Base-by-base conservation (phyloP, 306 rosid species). In the Quercus variabilis region DNA sequence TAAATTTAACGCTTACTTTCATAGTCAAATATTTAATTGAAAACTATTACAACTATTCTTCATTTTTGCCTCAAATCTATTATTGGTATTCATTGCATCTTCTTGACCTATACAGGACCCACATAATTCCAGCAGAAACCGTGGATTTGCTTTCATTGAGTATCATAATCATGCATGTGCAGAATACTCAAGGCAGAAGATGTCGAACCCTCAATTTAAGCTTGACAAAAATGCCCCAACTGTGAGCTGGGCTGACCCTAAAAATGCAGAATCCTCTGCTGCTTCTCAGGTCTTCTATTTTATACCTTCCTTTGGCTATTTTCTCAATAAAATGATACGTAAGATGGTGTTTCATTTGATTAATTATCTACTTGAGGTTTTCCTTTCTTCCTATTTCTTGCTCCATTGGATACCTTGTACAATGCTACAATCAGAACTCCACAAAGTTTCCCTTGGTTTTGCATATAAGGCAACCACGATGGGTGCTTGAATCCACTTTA, bases 221-320 rank as follows among this genome's bases (percentile, higher is more conserved):
- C 93, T 92, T 7, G 90, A 83, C 56, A 73, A 18, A 62, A 92
- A 81, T 83, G 83, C 88, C 68, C 94, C 94, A 80, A 90, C 90
- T 11, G 92, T 90, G 73, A 86, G 88, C 69, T 92, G 97, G 97
- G 92, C 92, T 69, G 92, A 92, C 80, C 92, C 92, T 62, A 90
- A 76, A 80, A 90, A 87, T 87, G 46, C 87, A 26, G 97, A 88
- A 55, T 88, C 92, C 58, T 80, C 91, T 55, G 80, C 90, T 69
- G 74, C 85, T 28, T 81, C 89, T 62, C 97, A 90, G 92, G 94
- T 92, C 31, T 72, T 84, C 63, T 38, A 31, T 55, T 55, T 33
- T 74, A 14, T 49, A n/a, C 74, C 69, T 46, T 57, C 14, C 21
- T n/a, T 57, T 56, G 62, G 72, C 35, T 73, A 25, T 4, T 43